Percentiles rank a stretch among this genome's conserved stretches.
phyloP scores from a whole-genome alignment of 2,329 filamentous ascomycete species.

The Exophiala oligosperma region DNA sequence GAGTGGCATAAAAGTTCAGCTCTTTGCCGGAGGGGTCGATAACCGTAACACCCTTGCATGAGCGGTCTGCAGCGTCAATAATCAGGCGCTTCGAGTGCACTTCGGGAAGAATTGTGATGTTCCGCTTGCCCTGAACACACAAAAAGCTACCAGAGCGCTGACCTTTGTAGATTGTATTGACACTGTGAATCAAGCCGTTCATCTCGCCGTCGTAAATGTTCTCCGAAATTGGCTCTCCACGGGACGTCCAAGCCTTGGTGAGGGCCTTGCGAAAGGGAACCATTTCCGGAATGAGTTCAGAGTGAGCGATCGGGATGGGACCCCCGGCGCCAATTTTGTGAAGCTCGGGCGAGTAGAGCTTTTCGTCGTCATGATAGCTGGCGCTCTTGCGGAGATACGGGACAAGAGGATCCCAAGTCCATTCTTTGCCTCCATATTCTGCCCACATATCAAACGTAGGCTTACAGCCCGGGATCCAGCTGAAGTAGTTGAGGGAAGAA shows the following conservation, averaged over 20 bases:
- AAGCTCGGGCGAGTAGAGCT: slow-evolving; percentile 47
- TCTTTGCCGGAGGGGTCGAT: slow-evolving; percentile 44
- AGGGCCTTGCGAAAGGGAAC: slow-evolving; percentile 45
- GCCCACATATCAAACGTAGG: slow-evolving; percentile 57
- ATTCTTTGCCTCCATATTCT: slow-evolving; percentile 48
- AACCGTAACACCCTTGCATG: slow-evolving; percentile 48
- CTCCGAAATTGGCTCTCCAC: slow-evolving; percentile 52
- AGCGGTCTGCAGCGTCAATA: slow-evolving; percentile 45
- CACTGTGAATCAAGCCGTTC: slow-evolving; percentile 54
- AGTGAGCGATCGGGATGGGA: slow-evolving; percentile 56
- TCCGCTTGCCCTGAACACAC: slow-evolving; percentile 56
- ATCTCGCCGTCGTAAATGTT: slow-evolving; percentile 59
- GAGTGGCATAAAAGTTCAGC: slow-evolving; percentile 48
- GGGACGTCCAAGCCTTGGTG: slow-evolving; percentile 54
- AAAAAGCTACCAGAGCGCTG: slow-evolving; percentile 53
- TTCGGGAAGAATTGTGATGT: slow-evolving; percentile 53
- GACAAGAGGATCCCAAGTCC: slow-evolving; percentile 56
- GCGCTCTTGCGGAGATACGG: slow-evolving; percentile 58
- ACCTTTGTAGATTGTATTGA: slow-evolving; percentile 61
- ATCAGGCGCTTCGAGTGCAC: slow-evolving; percentile 56
- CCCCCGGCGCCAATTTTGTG: slow-evolving; percentile 54
- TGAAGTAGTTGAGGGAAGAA: slow-evolving; percentile 63
- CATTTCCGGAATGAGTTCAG: slow-evolving; percentile 55
- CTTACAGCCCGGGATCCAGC: slow-evolving; percentile 61
- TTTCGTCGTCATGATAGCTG: slow-evolving; percentile 58